Evolutionary conservation across 2,329 filamentous ascomycete species (phyloP).

Genomic region (Cladosporium cucumerinum): DNA sequence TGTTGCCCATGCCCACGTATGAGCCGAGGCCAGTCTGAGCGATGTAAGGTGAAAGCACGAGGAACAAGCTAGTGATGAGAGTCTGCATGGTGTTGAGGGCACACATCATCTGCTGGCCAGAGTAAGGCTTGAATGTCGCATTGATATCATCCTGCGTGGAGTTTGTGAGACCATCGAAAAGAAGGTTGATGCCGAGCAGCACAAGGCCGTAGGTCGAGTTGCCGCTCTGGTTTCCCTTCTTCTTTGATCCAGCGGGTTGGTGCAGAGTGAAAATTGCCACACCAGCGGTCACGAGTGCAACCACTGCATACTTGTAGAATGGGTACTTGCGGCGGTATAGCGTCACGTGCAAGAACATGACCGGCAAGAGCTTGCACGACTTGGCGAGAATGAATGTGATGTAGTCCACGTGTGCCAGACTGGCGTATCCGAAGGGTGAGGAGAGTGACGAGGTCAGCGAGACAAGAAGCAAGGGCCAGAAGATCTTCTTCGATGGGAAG

Average conservation of each 20-base stretch:
- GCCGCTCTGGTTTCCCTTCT: constrained; percentile 38
- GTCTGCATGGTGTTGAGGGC: constrained; percentile 90
- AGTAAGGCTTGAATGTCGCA: constrained; percentile 68
- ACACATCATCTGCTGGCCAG: constrained; percentile 98
- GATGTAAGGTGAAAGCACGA: constrained; percentile 76
- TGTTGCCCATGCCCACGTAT: constrained; percentile 45
- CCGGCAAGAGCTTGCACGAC: constrained; percentile 96
- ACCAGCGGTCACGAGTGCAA: constrained; percentile 83
- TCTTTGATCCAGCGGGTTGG: constrained; percentile 40
- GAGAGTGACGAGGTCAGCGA: constrained; percentile 84
- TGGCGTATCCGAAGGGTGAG: constrained; percentile 93
- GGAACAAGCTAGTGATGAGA: constrained; percentile 69
- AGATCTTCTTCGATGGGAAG: constrained; percentile 72
- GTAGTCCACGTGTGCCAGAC: constrained; percentile 91
- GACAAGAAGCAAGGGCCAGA: constrained; percentile 77
- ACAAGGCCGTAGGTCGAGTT: constrained; percentile 76
- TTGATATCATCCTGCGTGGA: constrained; percentile 97
- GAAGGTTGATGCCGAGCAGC: constrained; percentile 80
- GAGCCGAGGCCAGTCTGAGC: constrained; percentile 53
- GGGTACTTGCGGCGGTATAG: constrained; percentile 87
- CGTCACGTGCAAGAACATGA: constrained; percentile 94
- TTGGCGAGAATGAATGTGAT: constrained; percentile 97
- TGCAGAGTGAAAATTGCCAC: constrained; percentile 95
- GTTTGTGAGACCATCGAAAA: constrained; percentile 95
- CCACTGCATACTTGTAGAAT: constrained; percentile 93